Percentiles rank a stretch among this genome's conserved stretches.
phyloP scores from a whole-genome alignment of 371 early-diverging fungal genomes.

The Rhizopus stolonifer region DNA sequence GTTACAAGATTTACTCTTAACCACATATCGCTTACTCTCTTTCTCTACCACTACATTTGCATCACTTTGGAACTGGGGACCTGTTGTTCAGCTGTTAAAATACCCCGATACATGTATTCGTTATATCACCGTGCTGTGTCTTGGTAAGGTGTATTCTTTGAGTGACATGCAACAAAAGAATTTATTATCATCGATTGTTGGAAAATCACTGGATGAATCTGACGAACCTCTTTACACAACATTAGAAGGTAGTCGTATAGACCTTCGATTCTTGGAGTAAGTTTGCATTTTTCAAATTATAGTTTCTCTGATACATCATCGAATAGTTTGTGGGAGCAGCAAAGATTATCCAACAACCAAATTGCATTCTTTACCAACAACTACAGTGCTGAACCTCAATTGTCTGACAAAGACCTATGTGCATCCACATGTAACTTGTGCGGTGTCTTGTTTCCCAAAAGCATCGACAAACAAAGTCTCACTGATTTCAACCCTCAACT shows the following conservation, averaged over 20 bases:
- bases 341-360: constrained; percentile 39
- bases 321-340: constrained; percentile 45
- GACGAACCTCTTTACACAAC: constrained; percentile 35
- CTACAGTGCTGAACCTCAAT: constrained; percentile 26
- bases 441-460: constrained; percentile 57
- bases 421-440: constrained; percentile 63
- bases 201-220: constrained; percentile 19
- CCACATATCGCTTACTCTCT: constrained; percentile 60
- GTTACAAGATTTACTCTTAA: constrained; percentile 54
- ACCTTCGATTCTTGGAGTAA: constrained; percentile 51
- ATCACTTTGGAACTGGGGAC: constrained; percentile 68
- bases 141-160: constrained; percentile 52
- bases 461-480: constrained; percentile 13
- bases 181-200: constrained; percentile 27
- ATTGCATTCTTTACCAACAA: constrained; percentile 35
- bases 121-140: constrained; percentile 55
- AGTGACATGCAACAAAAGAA: constrained; percentile 46
- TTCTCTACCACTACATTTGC: constrained; percentile 57
- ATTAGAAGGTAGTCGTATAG: constrained; percentile 34
- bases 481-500: constrained; percentile 44
- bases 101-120: constrained; percentile 47
- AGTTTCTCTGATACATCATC: background rate
- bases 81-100: constrained; percentile 55
- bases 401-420: constrained; percentile 51
- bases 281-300: background rate